Evolutionary conservation across 78 protist species (phyloP).

Genomic region (Diacronema lutheri): DNA sequence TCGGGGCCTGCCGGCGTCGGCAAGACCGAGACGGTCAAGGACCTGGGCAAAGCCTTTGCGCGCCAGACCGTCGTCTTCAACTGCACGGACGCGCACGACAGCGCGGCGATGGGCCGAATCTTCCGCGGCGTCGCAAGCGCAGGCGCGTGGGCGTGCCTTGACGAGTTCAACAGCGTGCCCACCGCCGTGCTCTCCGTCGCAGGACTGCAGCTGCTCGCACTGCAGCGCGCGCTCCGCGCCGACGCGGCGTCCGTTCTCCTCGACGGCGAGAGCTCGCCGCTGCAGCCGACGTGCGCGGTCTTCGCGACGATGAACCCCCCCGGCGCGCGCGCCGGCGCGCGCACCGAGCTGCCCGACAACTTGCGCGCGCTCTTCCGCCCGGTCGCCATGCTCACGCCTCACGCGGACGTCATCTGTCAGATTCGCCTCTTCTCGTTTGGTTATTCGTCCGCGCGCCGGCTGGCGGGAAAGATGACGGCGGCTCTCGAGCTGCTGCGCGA

Average conservation of each 20-base stretch:
- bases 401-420: constrained; percentile 54
- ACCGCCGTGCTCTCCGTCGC: constrained; percentile 85
- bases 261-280: constrained; percentile 17
- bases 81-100: constrained; percentile 73
- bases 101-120: constrained; percentile 56
- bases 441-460: constrained; percentile 20
- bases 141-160: constrained; percentile 96
- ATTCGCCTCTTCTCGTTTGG: constrained; percentile 54
- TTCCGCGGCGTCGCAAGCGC: constrained; percentile 77
- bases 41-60: constrained; percentile 60
- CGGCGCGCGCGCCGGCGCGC: constrained; percentile 79
- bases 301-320: constrained; percentile 90
- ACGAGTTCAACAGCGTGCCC: constrained; percentile 84
- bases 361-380: constrained; percentile 77
- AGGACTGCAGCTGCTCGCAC: constrained; percentile 74
- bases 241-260: constrained; percentile 35
- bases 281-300: constrained; percentile 47
- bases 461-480: constrained; percentile 62
- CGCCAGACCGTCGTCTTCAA: constrained; percentile 61
- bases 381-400: constrained; percentile 49
- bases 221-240: constrained; percentile 61
- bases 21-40: constrained; percentile 67
- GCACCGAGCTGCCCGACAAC: constrained; percentile 89
- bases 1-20: constrained; percentile 54
- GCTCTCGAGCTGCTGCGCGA: constrained; percentile 53